phyloP scores from a whole-genome alignment of 73 alveolate species.

The Symbiodinium pilosum region DNA sequence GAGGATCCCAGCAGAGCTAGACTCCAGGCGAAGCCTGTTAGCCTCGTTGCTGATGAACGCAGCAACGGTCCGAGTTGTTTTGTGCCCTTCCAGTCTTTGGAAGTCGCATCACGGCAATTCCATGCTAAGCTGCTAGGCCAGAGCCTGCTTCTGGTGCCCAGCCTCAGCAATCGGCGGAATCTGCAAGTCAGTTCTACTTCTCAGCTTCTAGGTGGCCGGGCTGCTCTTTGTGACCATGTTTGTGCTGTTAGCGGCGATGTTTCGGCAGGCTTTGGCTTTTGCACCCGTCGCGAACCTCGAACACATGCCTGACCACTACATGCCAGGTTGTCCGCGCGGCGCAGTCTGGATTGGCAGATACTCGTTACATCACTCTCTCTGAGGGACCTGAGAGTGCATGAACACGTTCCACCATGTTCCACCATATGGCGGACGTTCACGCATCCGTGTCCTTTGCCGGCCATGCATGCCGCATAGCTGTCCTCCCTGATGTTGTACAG shows the following conservation, averaged over 20 bases:
- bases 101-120: not conserved
- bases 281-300: no score
- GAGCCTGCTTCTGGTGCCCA: not conserved
- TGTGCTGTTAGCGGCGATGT: not conserved
- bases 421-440: no score
- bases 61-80: not conserved
- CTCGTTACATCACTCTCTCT: not conserved
- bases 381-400: not conserved
- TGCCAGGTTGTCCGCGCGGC: constrained; percentile 11
- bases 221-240: constrained; percentile 18
- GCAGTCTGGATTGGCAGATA: not conserved
- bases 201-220: constrained; percentile 7
- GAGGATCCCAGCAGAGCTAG: no score
- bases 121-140: not conserved
- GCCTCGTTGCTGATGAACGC: not conserved
- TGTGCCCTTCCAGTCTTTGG: not conserved
- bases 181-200: not conserved
- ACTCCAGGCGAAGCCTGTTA: not conserved
- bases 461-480: no score
- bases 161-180: not conserved
- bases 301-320: not conserved
- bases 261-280: constrained; percentile 7
- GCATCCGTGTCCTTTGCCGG: no score
- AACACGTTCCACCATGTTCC: no score
- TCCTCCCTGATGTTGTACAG: no score